These are phyloP conservation scores for Fusarium sp. DNA, from an alignment of 2,329 filamentous ascomycete genomes.

Conservation along the genomic window DNA sequence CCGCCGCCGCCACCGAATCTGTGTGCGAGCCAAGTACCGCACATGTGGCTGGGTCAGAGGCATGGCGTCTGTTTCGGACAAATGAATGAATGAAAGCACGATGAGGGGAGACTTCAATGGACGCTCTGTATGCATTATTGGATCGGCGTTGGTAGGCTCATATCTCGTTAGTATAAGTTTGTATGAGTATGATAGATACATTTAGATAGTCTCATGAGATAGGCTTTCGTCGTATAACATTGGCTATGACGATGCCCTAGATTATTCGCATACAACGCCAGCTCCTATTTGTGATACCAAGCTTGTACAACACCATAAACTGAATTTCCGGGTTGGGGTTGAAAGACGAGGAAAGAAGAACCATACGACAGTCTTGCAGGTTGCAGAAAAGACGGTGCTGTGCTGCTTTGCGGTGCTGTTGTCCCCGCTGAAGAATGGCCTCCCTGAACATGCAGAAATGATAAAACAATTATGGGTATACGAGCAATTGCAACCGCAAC, in stretches of 20 bases:
- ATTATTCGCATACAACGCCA: background rate
- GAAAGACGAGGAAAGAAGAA: background rate
- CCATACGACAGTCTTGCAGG: background rate
- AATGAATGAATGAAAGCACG: constrained; percentile 11
- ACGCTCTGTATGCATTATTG: constrained; percentile 28
- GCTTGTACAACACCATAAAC: background rate
- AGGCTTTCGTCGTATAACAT: background rate
- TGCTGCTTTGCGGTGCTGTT: constrained; percentile 22
- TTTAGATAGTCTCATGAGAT: background rate
- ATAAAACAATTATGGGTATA: constrained; percentile 18
- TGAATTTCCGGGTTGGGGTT: background rate
- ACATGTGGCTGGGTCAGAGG: constrained; percentile 2
- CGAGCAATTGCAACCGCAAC: constrained; percentile 4
- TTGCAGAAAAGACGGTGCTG: constrained; percentile 4
- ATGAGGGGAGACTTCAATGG: constrained; percentile 8
- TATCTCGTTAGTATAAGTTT: constrained; percentile 22
- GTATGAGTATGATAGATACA: constrained; percentile 24
- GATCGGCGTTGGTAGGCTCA: constrained; percentile 23
- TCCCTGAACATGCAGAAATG: background rate
- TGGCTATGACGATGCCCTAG: background rate
- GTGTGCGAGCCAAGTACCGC: background rate
- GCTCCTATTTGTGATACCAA: constrained; percentile 2
- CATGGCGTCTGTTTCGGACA: background rate
- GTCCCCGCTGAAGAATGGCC: constrained; percentile 9
- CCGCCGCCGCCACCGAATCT: background rate